Percentiles rank a stretch among this genome's conserved stretches.
phyloP scores from a whole-genome alignment of 106 monocot species.

The Alisma plantagoaquatica region DNA sequence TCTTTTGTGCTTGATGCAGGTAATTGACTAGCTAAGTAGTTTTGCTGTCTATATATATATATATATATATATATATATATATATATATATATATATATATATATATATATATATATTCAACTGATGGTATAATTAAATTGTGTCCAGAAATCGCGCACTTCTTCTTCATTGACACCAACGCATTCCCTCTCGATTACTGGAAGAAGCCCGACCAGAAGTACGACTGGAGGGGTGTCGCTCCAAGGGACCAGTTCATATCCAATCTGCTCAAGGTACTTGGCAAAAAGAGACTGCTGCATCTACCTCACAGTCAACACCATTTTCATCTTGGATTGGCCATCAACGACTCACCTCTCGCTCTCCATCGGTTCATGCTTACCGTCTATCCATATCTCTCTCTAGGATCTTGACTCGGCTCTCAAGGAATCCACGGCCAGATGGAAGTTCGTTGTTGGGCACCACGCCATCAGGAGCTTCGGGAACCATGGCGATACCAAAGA shows the following conservation, averaged over 20 bases:
- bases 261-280: constrained; percentile 46
- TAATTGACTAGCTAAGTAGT: constrained; percentile 1
- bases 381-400: background rate
- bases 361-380: too few species aligned
- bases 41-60: background rate
- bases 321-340: too few species aligned
- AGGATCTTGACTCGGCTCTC: constrained; percentile 60
- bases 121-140: background rate
- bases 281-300: too few species aligned
- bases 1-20: constrained; percentile 63
- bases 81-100: too few species aligned
- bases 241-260: constrained; percentile 34
- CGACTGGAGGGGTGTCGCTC: constrained; percentile 47
- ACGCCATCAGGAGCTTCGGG: constrained; percentile 66
- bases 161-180: constrained; percentile 66
- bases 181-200: constrained; percentile 44
- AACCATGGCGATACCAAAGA: constrained; percentile 63
- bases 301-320: too few species aligned
- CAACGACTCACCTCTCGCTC: background rate
- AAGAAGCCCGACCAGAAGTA: constrained; percentile 4
- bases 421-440: constrained; percentile 46
- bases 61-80: too few species aligned
- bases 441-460: constrained; percentile 77
- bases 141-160: constrained; percentile 38
- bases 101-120: too few species aligned